Evolutionary conservation across 2,329 filamentous ascomycete genomes (phyloP), one percentile per base, ranked within the genome.

Genomic region (Xylaria polymorpha): DNA sequence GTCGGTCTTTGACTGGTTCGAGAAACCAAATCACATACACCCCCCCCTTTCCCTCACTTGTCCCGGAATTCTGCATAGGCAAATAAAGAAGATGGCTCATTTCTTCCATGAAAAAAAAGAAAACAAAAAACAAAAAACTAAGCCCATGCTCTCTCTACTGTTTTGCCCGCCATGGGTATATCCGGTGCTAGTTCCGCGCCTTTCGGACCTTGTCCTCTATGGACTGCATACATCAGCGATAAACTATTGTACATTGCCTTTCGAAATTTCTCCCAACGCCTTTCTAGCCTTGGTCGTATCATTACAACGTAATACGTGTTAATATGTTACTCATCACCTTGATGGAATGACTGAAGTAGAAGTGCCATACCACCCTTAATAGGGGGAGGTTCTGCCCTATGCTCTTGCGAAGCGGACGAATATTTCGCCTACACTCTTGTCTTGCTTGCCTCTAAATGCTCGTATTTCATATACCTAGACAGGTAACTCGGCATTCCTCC

Each of bases 401-500:
- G 20, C 57, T 8, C n/a, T 46, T 15, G 39, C 48, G 22, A 9
- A 25, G 39, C 18, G 32, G 25, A 12, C 2, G 46, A 12, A 15
- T 25, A 53, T 39, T 56, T 60, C 39, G 20, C 58, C 22, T 56
- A 20, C 50, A 29, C 6, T 15, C 15, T 46, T 39, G 41, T 29
- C 60, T 37, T 50, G 44, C 44, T 14, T 8, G 20, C 14, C 3
- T 41, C 29, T 43, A 32, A 9, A 15, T 1, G 15, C 50, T 53
- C 18, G 29, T 18, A 29, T 37, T n/a, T n/a, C 41, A 37, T 12
- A 14, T 25, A 0, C 4, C 15, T 83, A 94, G 73, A 94, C 93
- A 55, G 92, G 93, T 75, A 97, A 81, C 77, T 96, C 92, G 44
- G 89, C 87, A 77, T 94, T 94, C 74, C 91, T 87, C 75, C 90